phyloP scores from a whole-genome alignment of 352 stramenopile genomes.

The Phytophthora nicotianae region DNA sequence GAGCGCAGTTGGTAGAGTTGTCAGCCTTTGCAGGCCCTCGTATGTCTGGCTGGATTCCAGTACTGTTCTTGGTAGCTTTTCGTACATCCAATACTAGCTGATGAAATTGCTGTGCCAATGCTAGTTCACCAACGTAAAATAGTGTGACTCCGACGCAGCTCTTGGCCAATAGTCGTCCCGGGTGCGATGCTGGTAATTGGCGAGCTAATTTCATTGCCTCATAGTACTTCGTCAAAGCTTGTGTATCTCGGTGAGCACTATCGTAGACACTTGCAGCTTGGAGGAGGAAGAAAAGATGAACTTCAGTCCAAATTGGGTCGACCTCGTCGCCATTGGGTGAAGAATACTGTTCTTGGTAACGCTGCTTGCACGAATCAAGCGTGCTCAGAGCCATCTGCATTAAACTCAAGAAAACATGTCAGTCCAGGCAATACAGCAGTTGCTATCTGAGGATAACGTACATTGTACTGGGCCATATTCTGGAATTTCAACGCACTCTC shows the following conservation, averaged over 20 bases:
- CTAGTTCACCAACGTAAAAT: conserved; percentile 59
- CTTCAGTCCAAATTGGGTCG: conserved; percentile 35
- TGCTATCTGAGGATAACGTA: conserved; percentile 23
- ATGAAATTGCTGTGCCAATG: conserved; percentile 58
- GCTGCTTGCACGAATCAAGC: conserved; percentile 47
- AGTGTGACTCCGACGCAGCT: conserved; percentile 62
- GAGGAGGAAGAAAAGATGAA: conserved; percentile 58
- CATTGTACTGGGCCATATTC: conserved; percentile 66
- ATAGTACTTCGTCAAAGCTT: conserved; percentile 52
- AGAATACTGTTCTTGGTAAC: conserved; percentile 35
- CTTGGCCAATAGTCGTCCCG: conserved; percentile 43
- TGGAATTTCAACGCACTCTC: conserved; percentile 69
- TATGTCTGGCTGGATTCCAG: conserved; percentile 4
- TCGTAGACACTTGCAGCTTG: conserved; percentile 61
- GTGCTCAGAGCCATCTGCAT: conserved; percentile 64
- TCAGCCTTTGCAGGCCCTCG: conserved; percentile 10
- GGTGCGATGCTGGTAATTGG: conserved; percentile 40
- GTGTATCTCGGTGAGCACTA: conserved; percentile 53
- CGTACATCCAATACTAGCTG: conserved; percentile 54
- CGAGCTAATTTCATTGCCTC: conserved; percentile 55
- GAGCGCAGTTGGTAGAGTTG: background rate
- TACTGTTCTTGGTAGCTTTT: conserved; percentile 27
- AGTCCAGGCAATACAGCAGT: background rate
- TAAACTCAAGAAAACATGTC: background rate
- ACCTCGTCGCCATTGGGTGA: conserved; percentile 2